A percentile compares a stretch with the other conserved stretches of the same genome.
These are phyloP conservation scores for Ustulina deusta DNA, from an alignment of 2,329 filamentous ascomycete species.

Conservation along the genomic window DNA sequence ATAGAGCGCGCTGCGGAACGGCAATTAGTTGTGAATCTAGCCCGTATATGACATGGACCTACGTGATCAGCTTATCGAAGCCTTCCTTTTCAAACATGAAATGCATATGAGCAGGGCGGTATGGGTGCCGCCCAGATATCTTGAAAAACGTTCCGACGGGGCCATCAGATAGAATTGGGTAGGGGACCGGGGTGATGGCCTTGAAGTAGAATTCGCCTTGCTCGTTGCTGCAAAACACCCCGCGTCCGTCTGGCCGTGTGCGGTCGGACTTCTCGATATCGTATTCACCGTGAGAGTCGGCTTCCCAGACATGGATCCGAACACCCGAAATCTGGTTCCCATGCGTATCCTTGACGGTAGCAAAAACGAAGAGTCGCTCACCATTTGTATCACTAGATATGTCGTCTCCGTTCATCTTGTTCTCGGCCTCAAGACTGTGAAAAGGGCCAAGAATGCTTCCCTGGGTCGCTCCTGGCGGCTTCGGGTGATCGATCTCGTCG, in stretches of 20 bases:
- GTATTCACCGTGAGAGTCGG: not conserved
- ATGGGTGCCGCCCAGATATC: not conserved
- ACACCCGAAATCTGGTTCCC: not conserved
- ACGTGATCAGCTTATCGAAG: constrained; percentile 12
- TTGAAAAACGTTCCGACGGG: not conserved
- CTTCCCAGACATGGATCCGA: not conserved
- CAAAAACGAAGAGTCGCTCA: constrained; percentile 5
- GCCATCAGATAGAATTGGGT: not conserved
- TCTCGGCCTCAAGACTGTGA: not conserved
- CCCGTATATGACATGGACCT: not conserved
- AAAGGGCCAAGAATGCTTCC: constrained; percentile 13
- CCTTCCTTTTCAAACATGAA: constrained; percentile 20
- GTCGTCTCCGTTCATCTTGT: not conserved
- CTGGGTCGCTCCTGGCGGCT: constrained; percentile 3
- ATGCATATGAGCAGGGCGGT: constrained; percentile 13
- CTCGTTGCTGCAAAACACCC: not conserved
- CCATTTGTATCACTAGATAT: not conserved
- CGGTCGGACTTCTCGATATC: not conserved
- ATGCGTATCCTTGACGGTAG: not conserved
- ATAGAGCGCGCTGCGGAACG: not conserved
- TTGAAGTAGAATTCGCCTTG: constrained; percentile 1
- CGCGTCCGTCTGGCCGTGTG: not conserved
- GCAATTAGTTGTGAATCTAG: no score
- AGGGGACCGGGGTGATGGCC: not conserved
- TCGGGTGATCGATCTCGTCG: constrained; percentile 13